These are phyloP conservation scores for Heritiera fomes DNA, from an alignment of 345 rosid genomes.

Conservation along the genomic window DNA sequence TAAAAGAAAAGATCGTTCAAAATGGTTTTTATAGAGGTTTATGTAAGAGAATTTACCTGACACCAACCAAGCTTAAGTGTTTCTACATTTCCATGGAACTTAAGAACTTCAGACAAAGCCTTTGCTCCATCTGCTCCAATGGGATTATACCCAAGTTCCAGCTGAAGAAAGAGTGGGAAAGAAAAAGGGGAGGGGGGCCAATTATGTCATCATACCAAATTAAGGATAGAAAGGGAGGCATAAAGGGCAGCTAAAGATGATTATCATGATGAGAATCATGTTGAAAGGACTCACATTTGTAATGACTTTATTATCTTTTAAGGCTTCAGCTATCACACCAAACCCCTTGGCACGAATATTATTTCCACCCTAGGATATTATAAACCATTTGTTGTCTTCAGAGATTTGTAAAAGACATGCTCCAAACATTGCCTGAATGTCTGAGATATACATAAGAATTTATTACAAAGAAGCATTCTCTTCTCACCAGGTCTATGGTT, in stretches of 20 bases:
- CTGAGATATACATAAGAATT: background rate
- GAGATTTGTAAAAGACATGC: background rate
- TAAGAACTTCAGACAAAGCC: constrained; percentile 69
- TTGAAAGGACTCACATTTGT: constrained; percentile 56
- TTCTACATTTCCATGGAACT: constrained; percentile 83
- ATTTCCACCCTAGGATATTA: constrained; percentile 76
- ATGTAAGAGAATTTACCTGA: constrained; percentile 51
- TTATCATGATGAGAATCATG: background rate
- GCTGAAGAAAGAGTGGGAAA: constrained; percentile 39
- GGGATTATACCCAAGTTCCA: constrained; percentile 94
- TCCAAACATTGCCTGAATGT: background rate
- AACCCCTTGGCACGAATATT: constrained; percentile 81
- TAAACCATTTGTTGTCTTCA: background rate
- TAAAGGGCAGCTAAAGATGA: constrained; percentile 19
- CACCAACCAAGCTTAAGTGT: constrained; percentile 98
- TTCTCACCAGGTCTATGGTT: constrained; percentile 82
- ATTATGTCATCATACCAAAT: constrained; percentile 20
- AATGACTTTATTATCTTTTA: constrained; percentile 70
- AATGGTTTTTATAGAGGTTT: background rate
- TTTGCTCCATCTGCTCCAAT: too few relatives aligned
- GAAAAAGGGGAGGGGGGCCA: background rate
- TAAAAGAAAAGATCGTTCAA: background rate
- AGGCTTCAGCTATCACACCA: constrained; percentile 66
- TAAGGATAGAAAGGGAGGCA: constrained; percentile 12
- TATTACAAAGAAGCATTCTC: constrained; percentile 13